Evolutionary conservation across 495 filamentous ascomycete species (phyloP), one percentile per base, ranked within the genome.

Genomic region (Penicillium chermesinum): DNA sequence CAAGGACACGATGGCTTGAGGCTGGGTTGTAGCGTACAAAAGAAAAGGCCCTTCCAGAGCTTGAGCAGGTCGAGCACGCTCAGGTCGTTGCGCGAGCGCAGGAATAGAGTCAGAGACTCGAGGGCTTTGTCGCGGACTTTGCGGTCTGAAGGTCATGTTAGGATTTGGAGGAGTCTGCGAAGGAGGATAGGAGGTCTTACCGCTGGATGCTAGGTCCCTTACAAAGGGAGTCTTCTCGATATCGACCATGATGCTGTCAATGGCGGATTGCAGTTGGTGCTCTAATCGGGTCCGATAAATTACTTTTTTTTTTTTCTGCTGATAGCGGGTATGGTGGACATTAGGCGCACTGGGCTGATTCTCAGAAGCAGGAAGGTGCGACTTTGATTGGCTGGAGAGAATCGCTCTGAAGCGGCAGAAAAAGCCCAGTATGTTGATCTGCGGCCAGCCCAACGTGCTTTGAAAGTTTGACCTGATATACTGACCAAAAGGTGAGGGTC

Each of bases 1-100:
- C 45, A 21, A 8, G 12, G 19, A 21, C 19, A 2, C 18, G 19
- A 22, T 36, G 15, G n/a, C n/a, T n/a, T n/a, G n/a, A n/a, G n/a
- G n/a, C n/a, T n/a, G n/a, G 10, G n/a, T 27, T 7, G 9, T 8
- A 10, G 60, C 66, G 7, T 69, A 84, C 89, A 93, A 78, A 86
- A 97, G 73, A 94, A 97, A 18, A 98, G 81, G 30, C 91, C 93
- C 67, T 95, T 96, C 89, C 91, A 96, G 50, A 98, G 77, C 70
- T 96, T 96, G 45, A 94, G 75, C 25, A 88, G 73, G 41, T 98
- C 91, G 53, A 94, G 66, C 15, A 82, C 73, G 12, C 79, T 72
- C 46, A 98, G 81, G 30, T 78, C 67, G 19, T 79, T 79, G 25
- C 80, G 79, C 15, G 82, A 81, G 48, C 70, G 70, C 59, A 98